Evolutionary conservation across 805 yeast genomes (phyloP).

Genomic region (Yamadazyma scolyti): DNA sequence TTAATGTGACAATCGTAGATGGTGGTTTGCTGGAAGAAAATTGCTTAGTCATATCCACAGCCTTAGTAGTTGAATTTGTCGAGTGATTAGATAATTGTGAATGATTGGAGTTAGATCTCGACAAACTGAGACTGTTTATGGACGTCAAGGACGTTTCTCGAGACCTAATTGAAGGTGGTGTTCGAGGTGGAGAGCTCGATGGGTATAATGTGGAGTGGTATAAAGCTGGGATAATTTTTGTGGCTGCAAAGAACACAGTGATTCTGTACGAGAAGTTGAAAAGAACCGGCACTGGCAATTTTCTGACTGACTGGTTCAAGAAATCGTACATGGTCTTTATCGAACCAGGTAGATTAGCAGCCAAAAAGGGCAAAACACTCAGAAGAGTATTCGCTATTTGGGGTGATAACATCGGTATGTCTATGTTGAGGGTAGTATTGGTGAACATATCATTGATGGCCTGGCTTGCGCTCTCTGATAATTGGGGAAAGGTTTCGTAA

Average conservation of each 20-base stretch:
- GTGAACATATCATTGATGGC: slow-evolving; percentile 13
- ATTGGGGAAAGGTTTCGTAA: slow-evolving; percentile 88
- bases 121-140: slow-evolving; percentile 11
- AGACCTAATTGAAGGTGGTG: slow-evolving; percentile 33
- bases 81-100: slow-evolving; percentile 4
- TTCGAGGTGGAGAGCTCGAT: slow-evolving; percentile 37
- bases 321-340: slow-evolving; percentile 55
- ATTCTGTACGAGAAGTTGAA: slow-evolving; percentile 82
- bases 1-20: slow-evolving; percentile 46
- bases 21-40: slow-evolving; percentile 12
- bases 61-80: background rate
- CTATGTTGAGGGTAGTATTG: slow-evolving; percentile 10
- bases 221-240: slow-evolving; percentile 85
- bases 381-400: slow-evolving; percentile 31
- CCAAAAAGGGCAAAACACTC: slow-evolving; percentile 39
- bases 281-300: slow-evolving; percentile 76
- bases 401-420: slow-evolving; percentile 30
- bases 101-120: slow-evolving; percentile 6
- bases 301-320: slow-evolving; percentile 47
- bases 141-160: slow-evolving; percentile 28
- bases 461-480: slow-evolving; percentile 49
- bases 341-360: slow-evolving; percentile 51
- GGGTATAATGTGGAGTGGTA: slow-evolving; percentile 38
- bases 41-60: slow-evolving; percentile 3
- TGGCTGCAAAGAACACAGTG: slow-evolving; percentile 84